Evolutionary conservation across 208 protist genomes (phyloP).

Genomic region (Dictyostelium gargantuum): DNA sequence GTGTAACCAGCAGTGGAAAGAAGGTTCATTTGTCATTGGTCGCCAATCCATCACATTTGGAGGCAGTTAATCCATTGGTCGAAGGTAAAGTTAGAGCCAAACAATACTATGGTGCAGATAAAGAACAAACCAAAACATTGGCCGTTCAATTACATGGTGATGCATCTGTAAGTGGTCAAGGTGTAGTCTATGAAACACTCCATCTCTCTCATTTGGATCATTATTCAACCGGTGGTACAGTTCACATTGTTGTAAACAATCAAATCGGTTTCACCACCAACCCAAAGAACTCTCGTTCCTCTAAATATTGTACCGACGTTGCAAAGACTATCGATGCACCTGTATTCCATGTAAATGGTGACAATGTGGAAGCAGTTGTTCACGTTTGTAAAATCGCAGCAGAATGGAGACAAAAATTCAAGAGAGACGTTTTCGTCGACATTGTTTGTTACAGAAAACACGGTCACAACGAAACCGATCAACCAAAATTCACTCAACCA

Average conservation of each 20-base stretch:
- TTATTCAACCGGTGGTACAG: slow-evolving; percentile 96
- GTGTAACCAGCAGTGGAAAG: slow-evolving; percentile 86
- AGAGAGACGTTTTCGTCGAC: slow-evolving; percentile 96
- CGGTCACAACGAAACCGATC: slow-evolving; percentile 98
- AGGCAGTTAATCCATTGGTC: slow-evolving; percentile 98
- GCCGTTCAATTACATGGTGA: slow-evolving; percentile 94
- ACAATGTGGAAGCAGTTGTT: slow-evolving; percentile 93
- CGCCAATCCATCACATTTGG: slow-evolving; percentile 98
- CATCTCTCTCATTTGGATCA: slow-evolving; percentile 92
- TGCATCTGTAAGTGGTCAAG: slow-evolving; percentile 97
- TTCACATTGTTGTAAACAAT: slow-evolving; percentile 99
- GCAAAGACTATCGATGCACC: slow-evolving; percentile 93
- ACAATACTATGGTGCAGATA: slow-evolving; percentile 88
- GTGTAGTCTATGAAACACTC: slow-evolving; percentile 97
- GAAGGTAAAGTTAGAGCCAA: slow-evolving; percentile 96
- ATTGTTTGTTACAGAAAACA: slow-evolving; percentile 93
- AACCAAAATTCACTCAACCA: slow-evolving; percentile 98
- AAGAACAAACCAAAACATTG: slow-evolving; percentile 73
- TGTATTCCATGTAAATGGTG: slow-evolving; percentile 98
- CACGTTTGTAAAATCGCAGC: slow-evolving; percentile 85
- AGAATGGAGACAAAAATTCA: slow-evolving; percentile 92
- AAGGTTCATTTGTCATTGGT: slow-evolving; percentile 95
- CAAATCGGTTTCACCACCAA: slow-evolving; percentile 99
- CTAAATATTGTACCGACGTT: slow-evolving; percentile 96
- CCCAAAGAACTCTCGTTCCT: slow-evolving; percentile 90